Conservation (phyloP, 2,329 filamentous ascomycete species). For the Hypoxylon sp. region DNA sequence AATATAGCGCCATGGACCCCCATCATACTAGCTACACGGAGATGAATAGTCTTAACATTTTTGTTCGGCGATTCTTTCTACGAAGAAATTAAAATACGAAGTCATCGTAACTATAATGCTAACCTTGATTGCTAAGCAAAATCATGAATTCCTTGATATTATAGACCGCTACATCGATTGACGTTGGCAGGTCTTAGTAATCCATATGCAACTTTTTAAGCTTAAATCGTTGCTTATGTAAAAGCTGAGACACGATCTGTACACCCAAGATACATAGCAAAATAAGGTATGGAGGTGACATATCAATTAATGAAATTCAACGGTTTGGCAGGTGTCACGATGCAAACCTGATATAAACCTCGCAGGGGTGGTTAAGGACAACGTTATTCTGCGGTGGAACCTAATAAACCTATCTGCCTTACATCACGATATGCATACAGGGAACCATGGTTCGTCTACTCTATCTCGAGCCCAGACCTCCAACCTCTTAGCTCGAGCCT, state of each 20-base stretch:
- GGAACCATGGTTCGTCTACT: no score
- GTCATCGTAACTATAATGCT: background rate
- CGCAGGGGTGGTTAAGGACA: no score
- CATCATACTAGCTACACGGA: background rate
- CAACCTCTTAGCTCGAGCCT: no score
- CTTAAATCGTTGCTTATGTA: constrained; percentile 14
- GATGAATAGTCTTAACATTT: background rate
- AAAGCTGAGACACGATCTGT: background rate
- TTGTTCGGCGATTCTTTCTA: background rate
- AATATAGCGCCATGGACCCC: background rate
- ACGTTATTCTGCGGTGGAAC: no score
- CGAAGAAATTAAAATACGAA: background rate
- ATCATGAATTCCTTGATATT: background rate
- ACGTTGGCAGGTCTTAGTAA: constrained; percentile 10
- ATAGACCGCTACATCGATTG: background rate
- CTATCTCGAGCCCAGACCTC: no score
- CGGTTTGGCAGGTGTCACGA: no score
- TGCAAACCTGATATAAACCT: no score
- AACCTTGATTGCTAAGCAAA: background rate
- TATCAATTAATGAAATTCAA: no score
- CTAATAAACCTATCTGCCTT: no score
- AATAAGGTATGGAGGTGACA: no score
- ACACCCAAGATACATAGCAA: no score
- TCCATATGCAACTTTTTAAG: constrained; percentile 19
- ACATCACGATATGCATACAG: no score